A percentile compares a stretch with the other conserved stretches of the same genome.
Conservation (phyloP, 2,329 filamentous ascomycete species). For the Diaporthe sp. region DNA sequence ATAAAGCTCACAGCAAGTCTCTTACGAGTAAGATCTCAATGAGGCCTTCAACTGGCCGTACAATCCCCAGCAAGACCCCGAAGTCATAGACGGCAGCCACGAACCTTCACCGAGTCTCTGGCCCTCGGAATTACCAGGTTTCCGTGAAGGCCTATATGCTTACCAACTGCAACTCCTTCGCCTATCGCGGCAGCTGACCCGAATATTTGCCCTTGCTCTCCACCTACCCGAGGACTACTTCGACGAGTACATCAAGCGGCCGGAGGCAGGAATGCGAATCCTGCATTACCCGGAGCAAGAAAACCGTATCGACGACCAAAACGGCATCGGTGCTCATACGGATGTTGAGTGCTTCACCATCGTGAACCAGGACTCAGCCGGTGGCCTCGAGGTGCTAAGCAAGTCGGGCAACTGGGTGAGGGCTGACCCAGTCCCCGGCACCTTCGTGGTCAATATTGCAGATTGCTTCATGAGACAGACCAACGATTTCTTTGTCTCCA, state of each 20-base stretch:
- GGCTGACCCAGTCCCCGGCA: constrained; percentile 57
- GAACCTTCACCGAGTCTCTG: constrained; percentile 48
- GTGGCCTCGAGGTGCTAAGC: constrained; percentile 61
- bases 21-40: constrained; percentile 48
- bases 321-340: constrained; percentile 61
- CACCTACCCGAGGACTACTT: constrained; percentile 57
- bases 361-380: constrained; percentile 58
- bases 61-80: constrained; percentile 48
- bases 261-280: constrained; percentile 52
- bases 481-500: constrained; percentile 59
- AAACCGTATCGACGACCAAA: constrained; percentile 44
- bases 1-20: constrained; percentile 36
- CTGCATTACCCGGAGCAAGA: constrained; percentile 45
- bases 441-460: constrained; percentile 62
- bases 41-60: constrained; percentile 55
- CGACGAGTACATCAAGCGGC: constrained; percentile 51
- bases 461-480: constrained; percentile 59
- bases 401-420: constrained; percentile 60
- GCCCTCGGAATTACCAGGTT: constrained; percentile 50
- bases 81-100: constrained; percentile 45
- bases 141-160: constrained; percentile 52
- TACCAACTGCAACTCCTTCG: constrained; percentile 54
- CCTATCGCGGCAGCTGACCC: constrained; percentile 55
- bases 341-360: constrained; percentile 65
- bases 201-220: constrained; percentile 57